Percentiles rank a stretch among this genome's conserved stretches.
These are phyloP conservation scores for Talinum fruticosum DNA, from an alignment of 148 eudicot genomes.

Conservation along the genomic window DNA sequence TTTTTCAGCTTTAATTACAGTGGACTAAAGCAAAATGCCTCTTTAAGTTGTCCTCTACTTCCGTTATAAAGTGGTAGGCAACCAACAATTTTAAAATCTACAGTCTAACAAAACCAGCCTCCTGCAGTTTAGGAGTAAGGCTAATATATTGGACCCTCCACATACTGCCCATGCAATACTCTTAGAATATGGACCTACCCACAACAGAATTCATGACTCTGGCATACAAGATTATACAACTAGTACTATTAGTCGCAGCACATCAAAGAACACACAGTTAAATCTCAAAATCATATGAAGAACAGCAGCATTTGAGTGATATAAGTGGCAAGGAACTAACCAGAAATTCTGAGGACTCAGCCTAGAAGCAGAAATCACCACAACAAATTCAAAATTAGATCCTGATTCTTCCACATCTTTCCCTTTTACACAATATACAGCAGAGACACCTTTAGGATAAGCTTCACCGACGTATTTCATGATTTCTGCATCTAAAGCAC, in stretches of 20 bases:
- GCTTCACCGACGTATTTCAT: slow-evolving; percentile 78
- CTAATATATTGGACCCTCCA: no score
- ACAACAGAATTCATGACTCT: neutral
- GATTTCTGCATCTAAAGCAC: slow-evolving; percentile 81
- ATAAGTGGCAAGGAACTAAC: slow-evolving; percentile 28
- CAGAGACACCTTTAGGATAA: slow-evolving; percentile 84
- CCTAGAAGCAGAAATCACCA: slow-evolving; percentile 89
- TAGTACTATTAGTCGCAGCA: neutral
- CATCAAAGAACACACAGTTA: neutral
- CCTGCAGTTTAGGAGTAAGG: no score
- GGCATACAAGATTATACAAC: neutral
- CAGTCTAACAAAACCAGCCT: no score
- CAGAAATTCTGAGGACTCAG: slow-evolving; percentile 95
- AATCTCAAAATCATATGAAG: slow-evolving; percentile 5
- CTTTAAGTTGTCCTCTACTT: no score
- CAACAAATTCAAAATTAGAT: slow-evolving; percentile 78
- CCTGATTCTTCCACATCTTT: slow-evolving; percentile 94
- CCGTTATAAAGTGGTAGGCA: no score
- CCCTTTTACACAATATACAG: slow-evolving; percentile 76
- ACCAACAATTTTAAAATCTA: no score
- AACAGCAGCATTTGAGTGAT: neutral
- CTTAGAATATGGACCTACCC: no score
- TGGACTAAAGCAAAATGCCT: no score
- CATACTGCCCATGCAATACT: no score
- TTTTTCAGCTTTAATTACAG: no score